Base-by-base conservation (phyloP, 2,329 filamentous ascomycete genomes). In the Bimuria novae-zelandiae region DNA sequence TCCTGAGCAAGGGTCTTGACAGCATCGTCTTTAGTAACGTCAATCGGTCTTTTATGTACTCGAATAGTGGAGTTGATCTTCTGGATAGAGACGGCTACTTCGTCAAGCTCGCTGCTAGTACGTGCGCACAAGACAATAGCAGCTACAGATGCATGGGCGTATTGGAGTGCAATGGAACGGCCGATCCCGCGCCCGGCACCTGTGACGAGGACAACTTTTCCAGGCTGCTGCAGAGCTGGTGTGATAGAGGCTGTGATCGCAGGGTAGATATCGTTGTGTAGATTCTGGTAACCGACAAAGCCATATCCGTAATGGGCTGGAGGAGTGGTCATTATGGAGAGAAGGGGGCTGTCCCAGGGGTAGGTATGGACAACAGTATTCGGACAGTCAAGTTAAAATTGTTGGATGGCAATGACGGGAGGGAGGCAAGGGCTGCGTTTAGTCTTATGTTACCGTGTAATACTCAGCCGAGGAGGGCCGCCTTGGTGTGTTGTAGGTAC, bases 181-280 rank as follows among this genome's bases (percentile, higher is more conserved):
- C 84, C 84, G 30, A 85, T 78, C 3, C 83, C 82, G 33, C 78
- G 79, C 2, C 79, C 81, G 0, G 79, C 82, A 7, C 83, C 84
- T 0, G 78, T 83, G 45, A 87, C 78, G 52, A 87, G 75, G 40
- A 81, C 71, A 4, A 70, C 63, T 56, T 77, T 77, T 27, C 74
- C 74, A 10, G 55, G 27, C 19, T 67, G 62, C 14, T 60, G 45
- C 25, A 80, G 75, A 54, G 79, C 60, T 5, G 40, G 43, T 30
- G 68, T 62, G 23, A 75, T 72, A 16, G 63, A 57, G 14, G 75
- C 71, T 52, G 77, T 69, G 63, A 86, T 84, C 52, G 71, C 74
- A 0, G 78, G 74, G 63, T 86, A 86, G 2, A 81, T 84, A 58
- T 83, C 77, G 48, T 73, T 67, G 63, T 79, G 77, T 2, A 72